phyloP scores from a whole-genome alignment of 306 rosid genomes.

The peach (Prunus persica) region Prunus_persica_NCBIv2 NC_034009.1:6172501-6173000 shows the following conservation, averaged over 20 bases:
- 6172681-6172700: too few species aligned
- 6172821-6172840: slow-evolving; percentile 42
- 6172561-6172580: slow-evolving; percentile 49
- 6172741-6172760: too few species aligned
- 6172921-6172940: slow-evolving; percentile 32
- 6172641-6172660: too few species aligned
- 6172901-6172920: slow-evolving; percentile 36
- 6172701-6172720: too few species aligned
- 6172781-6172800: slow-evolving; percentile 31
- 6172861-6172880: slow-evolving; percentile 16
- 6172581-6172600: slow-evolving; percentile 55
- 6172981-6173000: slow-evolving; percentile 43
- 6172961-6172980: slow-evolving; percentile 39
- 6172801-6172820: slow-evolving; percentile 25
- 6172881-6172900: slow-evolving; percentile 10
- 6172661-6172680: too few species aligned
- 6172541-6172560: slow-evolving; percentile 43
- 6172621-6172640: slow-evolving; percentile 54
- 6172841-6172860: slow-evolving; percentile 44
- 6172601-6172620: slow-evolving; percentile 19
- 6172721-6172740: too few species aligned
- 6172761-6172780: too few species aligned
- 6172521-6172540: slow-evolving; percentile 42
- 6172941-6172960: slow-evolving; percentile 39
- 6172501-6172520: slow-evolving; percentile 43